Base-by-base conservation (phyloP, 148 eudicot species). In the Limonium bicolor region DNA sequence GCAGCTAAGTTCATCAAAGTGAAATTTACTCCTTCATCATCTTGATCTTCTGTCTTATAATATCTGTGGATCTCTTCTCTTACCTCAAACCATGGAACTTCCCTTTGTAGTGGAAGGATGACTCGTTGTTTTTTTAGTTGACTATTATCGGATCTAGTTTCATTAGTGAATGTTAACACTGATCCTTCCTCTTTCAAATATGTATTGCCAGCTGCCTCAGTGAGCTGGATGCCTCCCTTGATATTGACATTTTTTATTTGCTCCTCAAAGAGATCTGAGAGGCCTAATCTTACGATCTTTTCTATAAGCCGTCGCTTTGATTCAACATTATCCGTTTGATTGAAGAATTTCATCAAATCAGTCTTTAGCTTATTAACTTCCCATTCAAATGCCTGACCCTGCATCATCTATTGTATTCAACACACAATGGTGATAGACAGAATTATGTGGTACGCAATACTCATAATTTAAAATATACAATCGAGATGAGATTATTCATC, bases 51-150 rank as follows among this genome's bases (percentile, higher is more conserved):
- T n/a, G n/a, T n/a, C n/a, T n/a, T n/a, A n/a, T n/a, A n/a, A 26
- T 40, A 25, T 11, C 44, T 23, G 12, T 31, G 40, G 11, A 75
- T 70, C 16, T 59, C 62, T 14, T 34, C 53, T 50, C 45, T 71
- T 4, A 61, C 71, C 46, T 68, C 58, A 20, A 64, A 76, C 77
- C 74, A 76, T 7, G n/a, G 29, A 5, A 61, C 65, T 50, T 59
- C 64, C 53, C 52, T 36, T 4, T 71, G 70, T 41, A 21, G 43
- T 27, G 77, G 71, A 48, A 46, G 13, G 51, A 29, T 19, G 50
- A 18, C 48, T 27, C 29, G 48, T 24, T 2, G 8, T 53, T 38
- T 49, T 32, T 19, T 26, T 52, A 31, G 8, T 47, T 36, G 36
- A 52, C 22, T 36, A 18, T 51, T 16, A 11, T 59, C 57, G 16